These are phyloP conservation scores for Trypanosoma mega DNA, from an alignment of 208 protist genomes.

Conservation along the genomic window DNA sequence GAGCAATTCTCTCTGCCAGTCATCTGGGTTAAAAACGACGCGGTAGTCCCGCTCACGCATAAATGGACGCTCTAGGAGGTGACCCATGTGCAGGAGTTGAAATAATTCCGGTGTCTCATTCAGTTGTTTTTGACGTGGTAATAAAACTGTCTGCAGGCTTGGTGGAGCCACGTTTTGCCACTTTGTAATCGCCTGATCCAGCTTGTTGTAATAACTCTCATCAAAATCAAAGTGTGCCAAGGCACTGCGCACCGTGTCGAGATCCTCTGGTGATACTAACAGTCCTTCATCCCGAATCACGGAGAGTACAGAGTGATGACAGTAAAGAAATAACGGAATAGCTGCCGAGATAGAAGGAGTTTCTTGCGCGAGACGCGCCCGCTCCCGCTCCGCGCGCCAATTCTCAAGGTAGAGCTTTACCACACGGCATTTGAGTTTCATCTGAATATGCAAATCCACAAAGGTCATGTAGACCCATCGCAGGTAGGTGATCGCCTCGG, in stretches of 20 bases:
- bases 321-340: constrained; percentile 79
- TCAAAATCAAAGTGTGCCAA: constrained; percentile 79
- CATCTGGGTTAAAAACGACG: constrained; percentile 94
- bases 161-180: constrained; percentile 58
- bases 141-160: constrained; percentile 38
- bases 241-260: constrained; percentile 70
- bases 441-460: constrained; percentile 74
- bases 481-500: constrained; percentile 62
- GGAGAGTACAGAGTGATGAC: constrained; percentile 72
- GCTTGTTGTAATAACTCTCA: constrained; percentile 68
- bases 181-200: constrained; percentile 56
- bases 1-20: constrained; percentile 94
- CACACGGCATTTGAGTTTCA: constrained; percentile 67
- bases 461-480: constrained; percentile 75
- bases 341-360: constrained; percentile 54
- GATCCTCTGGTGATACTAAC: constrained; percentile 56
- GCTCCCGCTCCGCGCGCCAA: constrained; percentile 78
- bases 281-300: constrained; percentile 65
- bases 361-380: constrained; percentile 55
- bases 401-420: constrained; percentile 72
- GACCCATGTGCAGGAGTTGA: constrained; percentile 90
- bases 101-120: constrained; percentile 70
- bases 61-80: constrained; percentile 83
- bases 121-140: constrained; percentile 45
- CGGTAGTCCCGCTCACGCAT: constrained; percentile 74